Evolutionary conservation across 2,329 filamentous ascomycete species (phyloP), one percentile per base, ranked within the genome.

Genomic region (Tolypocladium sp.): DNA sequence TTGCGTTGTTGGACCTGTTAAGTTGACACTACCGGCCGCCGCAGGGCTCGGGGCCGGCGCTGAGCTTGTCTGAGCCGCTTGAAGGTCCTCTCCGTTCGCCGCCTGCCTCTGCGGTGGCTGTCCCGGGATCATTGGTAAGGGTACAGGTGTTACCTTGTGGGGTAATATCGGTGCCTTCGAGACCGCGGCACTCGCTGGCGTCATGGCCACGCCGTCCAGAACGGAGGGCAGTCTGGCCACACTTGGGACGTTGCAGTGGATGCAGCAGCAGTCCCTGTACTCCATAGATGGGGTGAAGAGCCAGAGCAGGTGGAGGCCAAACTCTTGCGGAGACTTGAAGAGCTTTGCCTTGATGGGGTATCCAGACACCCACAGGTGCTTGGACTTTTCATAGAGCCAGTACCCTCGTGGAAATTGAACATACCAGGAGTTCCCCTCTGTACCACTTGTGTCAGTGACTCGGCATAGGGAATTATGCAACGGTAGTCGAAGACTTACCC

Each of bases 271-370:
- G 61, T 82, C 77, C 52, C 66, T 72, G 54, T 79, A 77, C 64
- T 80, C 76, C 60, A 69, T 71, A 17, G 79, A 81, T 20, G 69
- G 65, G 37, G 79, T 79, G 9, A 79, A 69, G 2, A 83, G 74
- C 79, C 80, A 83, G 55, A 83, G 71, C 30, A 81, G 62, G 61
- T 83, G 80, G 10, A 80, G 70, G 5, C 76, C 78, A 60, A 83
- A 81, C 62, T 83, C 80, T 59, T 81, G 78, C 0, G 80, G 79
- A 51, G 77, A 79, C 66, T 79, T 80, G 66, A 77, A 82, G 6
- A 79, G 69, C 66, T 78, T 80, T 40, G 72, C 66, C 61, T 79
- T 79, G 61, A 75, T 69, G 6, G 78, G 78, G 59, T 80, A 79
- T 10, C 78, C 78, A 6, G 78, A 80, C 4, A 81, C 73, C 71